These are phyloP conservation scores for Mortierella sp. DNA, from an alignment of 371 early-diverging fungal species.

Conservation along the genomic window DNA sequence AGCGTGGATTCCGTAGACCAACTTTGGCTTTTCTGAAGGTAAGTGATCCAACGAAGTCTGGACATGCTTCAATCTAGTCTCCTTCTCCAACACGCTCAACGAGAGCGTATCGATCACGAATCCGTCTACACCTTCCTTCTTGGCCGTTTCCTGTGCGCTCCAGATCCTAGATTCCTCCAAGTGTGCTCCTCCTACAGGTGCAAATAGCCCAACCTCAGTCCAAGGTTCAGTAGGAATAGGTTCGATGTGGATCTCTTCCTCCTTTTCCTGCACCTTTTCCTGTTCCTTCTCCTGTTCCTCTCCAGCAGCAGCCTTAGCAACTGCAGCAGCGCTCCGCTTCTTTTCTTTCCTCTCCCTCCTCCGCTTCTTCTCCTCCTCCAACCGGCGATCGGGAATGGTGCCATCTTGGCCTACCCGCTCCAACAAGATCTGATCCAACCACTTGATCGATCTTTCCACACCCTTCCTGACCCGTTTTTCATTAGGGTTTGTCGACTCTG, in stretches of 20 bases:
- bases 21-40: slow-evolving; percentile 58
- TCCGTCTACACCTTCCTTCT: slow-evolving; percentile 68
- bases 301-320: neutral
- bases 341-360: slow-evolving; percentile 35
- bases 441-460: slow-evolving; percentile 75
- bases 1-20: slow-evolving; percentile 61
- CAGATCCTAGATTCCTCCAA: slow-evolving; percentile 67
- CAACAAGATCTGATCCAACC: slow-evolving; percentile 69
- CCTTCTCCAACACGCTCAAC: slow-evolving; percentile 25
- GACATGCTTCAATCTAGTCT: slow-evolving; percentile 50
- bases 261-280: slow-evolving; percentile 7
- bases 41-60: slow-evolving; percentile 59
- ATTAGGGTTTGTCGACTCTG: slow-evolving; percentile 57
- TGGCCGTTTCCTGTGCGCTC: slow-evolving; percentile 69
- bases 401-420: slow-evolving; percentile 34
- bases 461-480: slow-evolving; percentile 76
- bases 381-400: slow-evolving; percentile 2
- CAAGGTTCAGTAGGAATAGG: slow-evolving; percentile 34
- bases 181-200: slow-evolving; percentile 67
- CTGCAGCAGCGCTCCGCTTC: neutral
- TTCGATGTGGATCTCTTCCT: neutral
- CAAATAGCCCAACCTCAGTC: slow-evolving; percentile 66
- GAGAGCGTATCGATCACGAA: slow-evolving; percentile 48
- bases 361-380: slow-evolving; percentile 52
- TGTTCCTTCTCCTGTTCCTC: slow-evolving; percentile 18